These are phyloP conservation scores for Canavalia gladiata DNA, from an alignment of 306 rosid genomes.

Conservation along the genomic window DNA sequence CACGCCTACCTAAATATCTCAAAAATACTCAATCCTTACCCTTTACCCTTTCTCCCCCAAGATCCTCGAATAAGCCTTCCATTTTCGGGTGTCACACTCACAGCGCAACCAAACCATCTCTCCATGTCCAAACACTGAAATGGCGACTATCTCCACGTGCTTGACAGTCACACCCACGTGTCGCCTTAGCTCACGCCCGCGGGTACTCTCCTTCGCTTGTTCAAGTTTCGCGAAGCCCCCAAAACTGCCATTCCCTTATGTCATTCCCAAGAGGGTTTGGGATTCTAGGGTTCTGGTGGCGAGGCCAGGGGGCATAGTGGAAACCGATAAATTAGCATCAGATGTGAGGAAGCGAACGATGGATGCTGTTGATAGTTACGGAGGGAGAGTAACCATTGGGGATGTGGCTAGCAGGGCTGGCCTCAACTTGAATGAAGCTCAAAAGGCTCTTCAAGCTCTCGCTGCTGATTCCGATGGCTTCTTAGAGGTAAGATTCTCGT, in stretches of 20 bases:
- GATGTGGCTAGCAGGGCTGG: conserved; percentile 94
- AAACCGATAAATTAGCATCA: conserved; percentile 74
- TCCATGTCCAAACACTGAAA: conserved; percentile 5
- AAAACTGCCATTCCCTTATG: neutral
- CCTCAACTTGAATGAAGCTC: conserved; percentile 80
- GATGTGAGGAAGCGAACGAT: conserved; percentile 91
- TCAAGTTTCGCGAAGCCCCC: conserved; percentile 41
- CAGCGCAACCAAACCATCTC: neutral
- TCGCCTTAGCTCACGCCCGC: neutral
- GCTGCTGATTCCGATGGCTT: conserved; percentile 90
- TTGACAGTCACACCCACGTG: neutral
- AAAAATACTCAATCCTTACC: neutral
- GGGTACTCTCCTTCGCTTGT: conserved; percentile 31
- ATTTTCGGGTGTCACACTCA: too few species aligned
- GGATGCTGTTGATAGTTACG: conserved; percentile 88
- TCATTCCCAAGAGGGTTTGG: conserved; percentile 29
- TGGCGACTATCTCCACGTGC: conserved; percentile 27
- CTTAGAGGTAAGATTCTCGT: conserved; percentile 67
- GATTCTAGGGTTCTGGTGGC: conserved; percentile 59
- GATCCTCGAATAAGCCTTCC: too few species aligned
- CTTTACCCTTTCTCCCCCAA: too few species aligned
- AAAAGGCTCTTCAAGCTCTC: conserved; percentile 92
- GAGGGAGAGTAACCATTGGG: conserved; percentile 89
- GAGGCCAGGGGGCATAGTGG: conserved; percentile 79
- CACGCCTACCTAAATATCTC: neutral